These are phyloP conservation scores for Bipolaris sorokiniana DNA, from an alignment of 2,329 filamentous ascomycete species.

Conservation along the genomic window DNA sequence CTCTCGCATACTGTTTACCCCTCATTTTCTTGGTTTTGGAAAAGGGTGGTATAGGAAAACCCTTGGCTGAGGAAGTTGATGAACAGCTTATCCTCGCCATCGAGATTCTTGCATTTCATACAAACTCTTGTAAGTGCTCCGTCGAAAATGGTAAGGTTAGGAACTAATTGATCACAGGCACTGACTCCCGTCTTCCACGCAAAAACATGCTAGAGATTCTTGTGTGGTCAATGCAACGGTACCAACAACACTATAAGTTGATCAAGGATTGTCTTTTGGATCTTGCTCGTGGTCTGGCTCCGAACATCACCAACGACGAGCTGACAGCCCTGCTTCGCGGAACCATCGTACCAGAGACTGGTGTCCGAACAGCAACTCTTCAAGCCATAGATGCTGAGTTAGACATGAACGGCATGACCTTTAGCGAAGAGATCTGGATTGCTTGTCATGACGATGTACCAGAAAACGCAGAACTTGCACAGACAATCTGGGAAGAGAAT, in stretches of 20 bases:
- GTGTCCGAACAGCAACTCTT: constrained; percentile 82
- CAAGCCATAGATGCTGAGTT: constrained; percentile 91
- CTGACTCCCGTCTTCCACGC: constrained; percentile 77
- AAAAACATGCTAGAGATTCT: constrained; percentile 73
- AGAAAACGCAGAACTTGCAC: constrained; percentile 83
- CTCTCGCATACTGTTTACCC: constrained; percentile 85
- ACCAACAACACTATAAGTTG: constrained; percentile 91
- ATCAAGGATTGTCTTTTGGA: constrained; percentile 92
- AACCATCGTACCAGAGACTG: constrained; percentile 75
- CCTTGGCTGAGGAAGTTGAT: constrained; percentile 76
- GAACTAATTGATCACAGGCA: constrained; percentile 50
- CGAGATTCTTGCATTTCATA: constrained; percentile 89
- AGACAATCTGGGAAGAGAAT: constrained; percentile 95
- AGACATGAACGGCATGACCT: constrained; percentile 84
- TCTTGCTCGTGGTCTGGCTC: constrained; percentile 80
- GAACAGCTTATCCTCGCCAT: constrained; percentile 88
- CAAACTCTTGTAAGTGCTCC: constrained; percentile 66
- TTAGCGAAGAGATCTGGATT: constrained; percentile 91
- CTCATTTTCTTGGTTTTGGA: constrained; percentile 79
- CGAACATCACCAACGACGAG: constrained; percentile 77
- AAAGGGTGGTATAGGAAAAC: constrained; percentile 75
- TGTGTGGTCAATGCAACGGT: constrained; percentile 82
- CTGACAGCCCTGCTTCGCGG: constrained; percentile 78
- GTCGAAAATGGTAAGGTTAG: background rate
- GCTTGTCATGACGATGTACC: constrained; percentile 88